Evolutionary conservation across 805 yeast genomes (phyloP), one percentile per base, ranked within the genome.

Genomic region (Ogataea zsoltii): DNA sequence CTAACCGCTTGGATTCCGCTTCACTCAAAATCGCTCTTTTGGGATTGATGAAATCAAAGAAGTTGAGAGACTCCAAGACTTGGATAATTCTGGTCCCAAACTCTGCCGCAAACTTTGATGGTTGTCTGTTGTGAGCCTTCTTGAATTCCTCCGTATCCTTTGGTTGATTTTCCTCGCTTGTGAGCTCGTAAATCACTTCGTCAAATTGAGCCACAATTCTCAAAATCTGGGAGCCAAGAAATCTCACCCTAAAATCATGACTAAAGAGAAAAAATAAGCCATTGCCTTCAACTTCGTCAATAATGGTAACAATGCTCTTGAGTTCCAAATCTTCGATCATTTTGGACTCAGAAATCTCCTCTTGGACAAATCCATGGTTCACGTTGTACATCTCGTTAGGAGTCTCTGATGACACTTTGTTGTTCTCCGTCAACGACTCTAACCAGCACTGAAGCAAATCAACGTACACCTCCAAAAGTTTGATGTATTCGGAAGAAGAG

Each of bases 241-340:
- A 82, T 43, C 99, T 72, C 11, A 88, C 77, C 18, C 77, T 72
- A 34, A 85, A 75, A 60, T 90, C 96, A 54, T 90, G 95, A 1
- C 96, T 88, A 57, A 96, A 88, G 17, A 94, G 69, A 59, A 95
- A 92, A 58, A 88, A 94, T 25, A 94, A 67, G 0, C 97, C 99
- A 60, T 91, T 88, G 0, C 99, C 97, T 65, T 94, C 99, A 9
- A 92, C 88, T 50, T 92, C 97, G 64, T 94, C 98, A 38, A 94
- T 83, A 0, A 87, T 85, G 0, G 96, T 85, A 50, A 88, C 82
- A 14, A 89, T 81, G 38, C 81, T 82, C 54, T 87, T 88, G 76
- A 88, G 73, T 58, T 87, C 92, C 30, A 87, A 63, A 46, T 82
- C 87, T 50, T 85, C 90, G 42, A 71, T 72, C 2, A 70, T 73